Percentiles rank a stretch among this genome's conserved stretches.
Conservation (phyloP, 768 basidiomycete species). For the Xerocomus potaroensis region DNA sequence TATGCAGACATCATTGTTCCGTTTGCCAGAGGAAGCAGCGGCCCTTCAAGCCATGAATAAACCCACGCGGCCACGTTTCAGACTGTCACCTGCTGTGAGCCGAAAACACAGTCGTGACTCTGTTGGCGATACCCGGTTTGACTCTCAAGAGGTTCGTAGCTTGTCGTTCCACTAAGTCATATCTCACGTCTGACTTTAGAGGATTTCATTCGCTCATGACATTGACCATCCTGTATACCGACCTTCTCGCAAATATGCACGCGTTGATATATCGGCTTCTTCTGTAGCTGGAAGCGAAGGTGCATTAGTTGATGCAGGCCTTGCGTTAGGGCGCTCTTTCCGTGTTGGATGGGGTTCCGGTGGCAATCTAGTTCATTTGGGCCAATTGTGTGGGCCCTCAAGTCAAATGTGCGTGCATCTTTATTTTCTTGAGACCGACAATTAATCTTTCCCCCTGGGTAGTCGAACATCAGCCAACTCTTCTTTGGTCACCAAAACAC, state of each 20-base stretch:
- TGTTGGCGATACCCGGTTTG: slow-evolving; percentile 64
- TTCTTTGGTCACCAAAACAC: slow-evolving; percentile 52
- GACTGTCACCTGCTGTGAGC: slow-evolving; percentile 38
- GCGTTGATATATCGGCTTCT: slow-evolving; percentile 67
- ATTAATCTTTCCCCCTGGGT: slow-evolving; percentile 7
- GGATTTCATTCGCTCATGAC: slow-evolving; percentile 74
- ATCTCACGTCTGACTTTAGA: slow-evolving; percentile 38
- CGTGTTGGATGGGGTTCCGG: slow-evolving; percentile 87
- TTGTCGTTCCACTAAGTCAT: slow-evolving; percentile 1
- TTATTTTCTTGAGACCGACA: neutral
- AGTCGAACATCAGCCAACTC: slow-evolving; percentile 60
- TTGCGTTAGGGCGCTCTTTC: slow-evolving; percentile 83
- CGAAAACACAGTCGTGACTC: slow-evolving; percentile 79
- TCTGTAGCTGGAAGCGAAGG: slow-evolving; percentile 61
- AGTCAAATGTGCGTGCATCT: slow-evolving; percentile 45
- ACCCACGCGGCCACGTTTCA: slow-evolving; percentile 32
- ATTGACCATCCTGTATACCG: slow-evolving; percentile 62
- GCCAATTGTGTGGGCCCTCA: slow-evolving; percentile 61
- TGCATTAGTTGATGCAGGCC: slow-evolving; percentile 71
- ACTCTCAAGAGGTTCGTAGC: slow-evolving; percentile 55
- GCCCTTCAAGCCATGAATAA: slow-evolving; percentile 54
- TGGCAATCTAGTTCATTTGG: slow-evolving; percentile 71
- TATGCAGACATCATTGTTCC: slow-evolving; percentile 88
- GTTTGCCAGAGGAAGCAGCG: slow-evolving; percentile 68
- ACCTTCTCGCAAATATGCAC: slow-evolving; percentile 77